Percentiles rank a stretch among this genome's conserved stretches.
Conservation (phyloP, 768 basidiomycete species). For the Lanmaoa pseudosensibilis region DNA sequence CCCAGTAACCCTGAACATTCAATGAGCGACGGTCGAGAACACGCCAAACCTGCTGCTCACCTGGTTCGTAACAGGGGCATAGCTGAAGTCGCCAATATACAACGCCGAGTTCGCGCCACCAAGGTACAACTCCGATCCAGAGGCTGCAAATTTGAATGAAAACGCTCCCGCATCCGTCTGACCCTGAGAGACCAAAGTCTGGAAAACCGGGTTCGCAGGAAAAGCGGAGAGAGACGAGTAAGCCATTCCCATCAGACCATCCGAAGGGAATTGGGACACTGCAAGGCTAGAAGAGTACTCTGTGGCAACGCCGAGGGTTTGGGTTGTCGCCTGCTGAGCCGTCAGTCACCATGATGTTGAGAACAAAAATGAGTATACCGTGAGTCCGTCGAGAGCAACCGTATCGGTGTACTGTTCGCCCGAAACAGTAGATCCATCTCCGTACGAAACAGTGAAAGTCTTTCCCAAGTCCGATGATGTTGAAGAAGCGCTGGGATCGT, state of each 20-base stretch:
- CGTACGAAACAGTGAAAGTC: not conserved
- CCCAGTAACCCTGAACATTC: conserved; percentile 16
- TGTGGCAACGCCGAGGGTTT: conserved; percentile 17
- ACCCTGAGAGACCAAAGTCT: conserved; percentile 41
- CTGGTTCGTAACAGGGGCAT: conserved; percentile 11
- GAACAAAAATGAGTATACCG: conserved; percentile 1
- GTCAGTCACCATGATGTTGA: not conserved
- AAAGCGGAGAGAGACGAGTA: conserved; percentile 41
- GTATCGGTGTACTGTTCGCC: conserved; percentile 14
- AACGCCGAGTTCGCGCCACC: conserved; percentile 48
- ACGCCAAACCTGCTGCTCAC: not conserved
- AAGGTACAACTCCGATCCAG: conserved; percentile 47
- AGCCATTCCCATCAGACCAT: conserved; percentile 41
- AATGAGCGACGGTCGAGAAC: not conserved
- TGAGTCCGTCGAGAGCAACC: conserved; percentile 10
- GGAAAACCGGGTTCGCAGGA: conserved; percentile 37
- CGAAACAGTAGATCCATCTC: not conserved
- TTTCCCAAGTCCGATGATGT: conserved; percentile 1
- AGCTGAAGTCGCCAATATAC: conserved; percentile 47
- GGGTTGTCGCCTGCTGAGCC: conserved; percentile 4
- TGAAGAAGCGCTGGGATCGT: conserved; percentile 26
- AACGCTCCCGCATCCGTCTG: conserved; percentile 37
- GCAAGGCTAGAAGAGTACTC: conserved; percentile 6
- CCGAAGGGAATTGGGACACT: conserved; percentile 9
- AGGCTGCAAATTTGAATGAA: conserved; percentile 45